Evolutionary conservation across 148 eudicot species (phyloP), one percentile per base, ranked within the genome.

Genomic region (Beta vulgaris): DNA sequence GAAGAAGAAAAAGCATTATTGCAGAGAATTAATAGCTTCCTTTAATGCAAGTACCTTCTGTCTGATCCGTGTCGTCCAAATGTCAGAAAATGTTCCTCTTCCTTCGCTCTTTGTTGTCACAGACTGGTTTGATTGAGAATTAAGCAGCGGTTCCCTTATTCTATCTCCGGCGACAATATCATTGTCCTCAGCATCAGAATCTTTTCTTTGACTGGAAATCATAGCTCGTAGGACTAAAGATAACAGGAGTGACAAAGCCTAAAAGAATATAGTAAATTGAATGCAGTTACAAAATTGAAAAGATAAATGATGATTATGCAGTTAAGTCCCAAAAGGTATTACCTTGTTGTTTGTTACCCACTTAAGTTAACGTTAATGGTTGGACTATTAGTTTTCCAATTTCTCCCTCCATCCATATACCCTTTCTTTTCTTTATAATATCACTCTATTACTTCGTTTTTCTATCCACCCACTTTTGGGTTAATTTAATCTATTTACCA

Each of bases 11-110:
- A 21, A 16, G 54, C 4, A 26, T 65, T 0, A 61, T 48, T 21
- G 29, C 23, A 19, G 32, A 60, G 29, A 25, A 59, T 12, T 44
- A 62, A 58, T 26, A 70, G 43, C 61, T 29, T 44, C 49, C 9
- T 7, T 48, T 46, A 53, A 31, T 69, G 65, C 32, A 43, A 15
- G 18, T 83, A 91, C 97, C 97, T 92, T 92, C 72, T 92, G 85
- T 77, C 94, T 83, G 73, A 92, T 88, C 77, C 88, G 81, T 63
- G 86, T 74, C 29, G 86, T 86, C 91, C 89, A 88, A 49, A 87
- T 82, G 49, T 92, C 92, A 53, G 87, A 74, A 51, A 77, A 78
- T 51, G 73, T 80, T 76, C 63, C 81, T 82, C 76, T 82, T 71
- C 49, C 68, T 71, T 86, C 89, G 44, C 76, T 80, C 64, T 82